phyloP scores from a whole-genome alignment of 306 rosid species.

The Ceratonia siliqua region DNA sequence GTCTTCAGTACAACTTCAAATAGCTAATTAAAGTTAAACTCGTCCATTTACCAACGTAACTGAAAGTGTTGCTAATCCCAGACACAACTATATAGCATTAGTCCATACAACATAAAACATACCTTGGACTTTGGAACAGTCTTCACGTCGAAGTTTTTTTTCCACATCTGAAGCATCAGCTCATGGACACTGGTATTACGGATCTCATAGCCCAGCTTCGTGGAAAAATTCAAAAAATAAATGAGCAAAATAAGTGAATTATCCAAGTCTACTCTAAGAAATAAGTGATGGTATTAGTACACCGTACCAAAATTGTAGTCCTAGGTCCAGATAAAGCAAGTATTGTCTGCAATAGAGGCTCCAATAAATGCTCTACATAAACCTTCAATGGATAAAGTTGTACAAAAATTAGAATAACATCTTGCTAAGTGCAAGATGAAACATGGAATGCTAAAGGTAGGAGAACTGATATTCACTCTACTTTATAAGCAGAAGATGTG shows the following conservation, averaged over 20 bases:
- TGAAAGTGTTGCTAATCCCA: not conserved
- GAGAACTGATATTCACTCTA: not conserved
- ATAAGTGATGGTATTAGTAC: not conserved
- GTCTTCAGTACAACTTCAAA: slow-evolving; percentile 14
- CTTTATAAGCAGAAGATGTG: slow-evolving; percentile 24
- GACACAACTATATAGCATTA: not conserved
- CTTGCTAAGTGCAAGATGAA: not conserved
- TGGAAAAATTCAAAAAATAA: slow-evolving; percentile 17
- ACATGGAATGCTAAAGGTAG: not conserved
- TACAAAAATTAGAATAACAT: not conserved
- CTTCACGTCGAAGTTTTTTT: slow-evolving; percentile 67
- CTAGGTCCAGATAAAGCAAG: slow-evolving; percentile 85
- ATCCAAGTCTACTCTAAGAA: not conserved
- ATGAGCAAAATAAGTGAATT: not conserved
- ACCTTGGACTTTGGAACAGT: slow-evolving; percentile 83
- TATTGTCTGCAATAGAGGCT: slow-evolving; percentile 79
- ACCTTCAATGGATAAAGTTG: slow-evolving; percentile 46
- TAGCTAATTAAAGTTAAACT: slow-evolving; percentile 10
- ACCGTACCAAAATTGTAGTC: slow-evolving; percentile 69
- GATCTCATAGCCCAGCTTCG: slow-evolving; percentile 93
- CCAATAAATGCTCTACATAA: slow-evolving; percentile 85
- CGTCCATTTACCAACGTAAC: not conserved
- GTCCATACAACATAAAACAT: slow-evolving; percentile 7
- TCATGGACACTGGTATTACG: slow-evolving; percentile 82
- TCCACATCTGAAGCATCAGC: slow-evolving; percentile 96